Conservation (phyloP, 2,329 filamentous ascomycete genomes). For the Apiospora pterosperma region DNA sequence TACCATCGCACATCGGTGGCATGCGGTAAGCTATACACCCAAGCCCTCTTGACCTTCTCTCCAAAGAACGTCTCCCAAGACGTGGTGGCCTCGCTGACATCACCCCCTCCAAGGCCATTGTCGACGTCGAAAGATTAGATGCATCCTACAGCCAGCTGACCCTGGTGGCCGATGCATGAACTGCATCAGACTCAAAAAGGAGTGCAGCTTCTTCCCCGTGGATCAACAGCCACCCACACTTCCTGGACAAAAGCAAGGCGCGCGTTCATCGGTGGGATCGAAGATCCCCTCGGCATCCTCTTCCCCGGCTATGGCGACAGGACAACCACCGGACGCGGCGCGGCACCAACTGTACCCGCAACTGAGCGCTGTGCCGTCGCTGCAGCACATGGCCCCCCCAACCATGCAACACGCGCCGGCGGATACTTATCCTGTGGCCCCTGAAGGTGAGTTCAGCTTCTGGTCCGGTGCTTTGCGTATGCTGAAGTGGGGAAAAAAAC, state of each 20-base stretch:
- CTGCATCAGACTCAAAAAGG: constrained; percentile 91
- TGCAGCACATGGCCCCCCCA: constrained; percentile 43
- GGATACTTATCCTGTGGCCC: neutral
- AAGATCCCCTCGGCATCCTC: constrained; percentile 42
- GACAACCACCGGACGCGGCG: constrained; percentile 38
- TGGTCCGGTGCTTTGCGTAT: neutral
- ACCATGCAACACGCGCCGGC: constrained; percentile 29
- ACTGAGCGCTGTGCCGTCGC: constrained; percentile 34
- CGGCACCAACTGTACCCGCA: constrained; percentile 38
- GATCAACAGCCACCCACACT: constrained; percentile 62
- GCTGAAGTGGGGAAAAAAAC: constrained; percentile 15
- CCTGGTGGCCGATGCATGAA: constrained; percentile 77
- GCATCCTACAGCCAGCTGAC: constrained; percentile 73
- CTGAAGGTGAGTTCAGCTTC: neutral
- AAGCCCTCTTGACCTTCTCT: constrained; percentile 9
- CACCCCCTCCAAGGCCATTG: constrained; percentile 67
- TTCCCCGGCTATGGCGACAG: constrained; percentile 43
- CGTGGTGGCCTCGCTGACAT: neutral
- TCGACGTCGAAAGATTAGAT: constrained; percentile 89
- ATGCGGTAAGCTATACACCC: constrained; percentile 68
- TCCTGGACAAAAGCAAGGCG: constrained; percentile 37
- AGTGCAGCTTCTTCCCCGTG: constrained; percentile 89
- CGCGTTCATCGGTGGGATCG: constrained; percentile 35
- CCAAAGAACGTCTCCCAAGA: neutral
- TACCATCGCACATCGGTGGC: constrained; percentile 95